Percentiles rank a stretch among this genome's conserved stretches.
phyloP scores from a whole-genome alignment of 2,329 filamentous ascomycete species.

The Fusarium clavum region DNA sequence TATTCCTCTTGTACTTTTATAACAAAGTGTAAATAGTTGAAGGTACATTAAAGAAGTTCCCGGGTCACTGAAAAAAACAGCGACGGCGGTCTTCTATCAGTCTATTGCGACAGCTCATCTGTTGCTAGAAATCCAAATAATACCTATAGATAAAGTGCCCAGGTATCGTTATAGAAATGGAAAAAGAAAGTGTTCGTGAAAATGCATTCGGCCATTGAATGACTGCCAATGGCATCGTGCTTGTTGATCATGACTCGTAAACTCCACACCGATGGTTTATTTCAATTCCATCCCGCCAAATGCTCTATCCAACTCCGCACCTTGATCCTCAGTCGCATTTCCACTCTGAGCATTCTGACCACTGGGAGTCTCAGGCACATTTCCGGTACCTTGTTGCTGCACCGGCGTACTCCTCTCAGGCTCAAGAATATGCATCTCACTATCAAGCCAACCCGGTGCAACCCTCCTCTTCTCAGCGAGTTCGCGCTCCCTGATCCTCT shows the following conservation, averaged over 20 bases:
- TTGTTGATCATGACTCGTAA: slow-evolving; percentile 28
- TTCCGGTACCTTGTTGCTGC: slow-evolving; percentile 45
- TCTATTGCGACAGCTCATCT: neutral
- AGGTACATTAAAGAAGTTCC: neutral
- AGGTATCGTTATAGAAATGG: neutral
- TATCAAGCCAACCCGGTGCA: slow-evolving; percentile 85
- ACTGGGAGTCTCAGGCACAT: slow-evolving; percentile 23
- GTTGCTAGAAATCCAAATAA: too few relatives aligned
- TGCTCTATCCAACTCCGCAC: slow-evolving; percentile 67
- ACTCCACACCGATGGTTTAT: slow-evolving; percentile 23
- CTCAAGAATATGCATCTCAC: slow-evolving; percentile 75
- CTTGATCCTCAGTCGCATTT: slow-evolving; percentile 59
- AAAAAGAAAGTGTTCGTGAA: neutral
- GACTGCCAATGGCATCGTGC: slow-evolving; percentile 9
- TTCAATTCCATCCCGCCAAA: slow-evolving; percentile 63
- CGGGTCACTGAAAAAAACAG: neutral
- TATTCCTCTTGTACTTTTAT: neutral
- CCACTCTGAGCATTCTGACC: slow-evolving; percentile 32
- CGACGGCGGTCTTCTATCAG: neutral
- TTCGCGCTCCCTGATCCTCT: slow-evolving; percentile 71
- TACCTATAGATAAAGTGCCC: neutral
- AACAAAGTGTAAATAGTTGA: neutral
- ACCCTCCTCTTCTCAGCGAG: slow-evolving; percentile 83
- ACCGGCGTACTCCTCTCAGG: slow-evolving; percentile 65
- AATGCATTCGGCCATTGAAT: neutral